Percentiles rank a stretch among this genome's conserved stretches.
Evolutionary conservation across 2,329 filamentous ascomycete species (phyloP).

Genomic region (Aspergillus tanneri): DNA sequence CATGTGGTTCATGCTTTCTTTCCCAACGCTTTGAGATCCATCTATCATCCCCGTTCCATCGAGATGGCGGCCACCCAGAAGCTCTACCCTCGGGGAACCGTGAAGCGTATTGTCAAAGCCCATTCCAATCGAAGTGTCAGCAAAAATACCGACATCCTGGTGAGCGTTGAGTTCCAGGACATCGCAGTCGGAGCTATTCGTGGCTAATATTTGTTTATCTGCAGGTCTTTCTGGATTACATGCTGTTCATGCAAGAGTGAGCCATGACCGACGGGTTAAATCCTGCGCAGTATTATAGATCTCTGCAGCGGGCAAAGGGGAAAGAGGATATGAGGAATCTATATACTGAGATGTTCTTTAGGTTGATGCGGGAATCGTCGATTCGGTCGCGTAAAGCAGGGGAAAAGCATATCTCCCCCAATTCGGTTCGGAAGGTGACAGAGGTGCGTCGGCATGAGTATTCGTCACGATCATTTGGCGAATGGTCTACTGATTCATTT

Average conservation of each 20-base stretch:
- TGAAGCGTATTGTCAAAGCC: slow-evolving; percentile 88
- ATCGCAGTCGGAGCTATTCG: background rate
- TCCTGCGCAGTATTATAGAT: too few relatives aligned
- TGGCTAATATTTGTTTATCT: slow-evolving; percentile 5
- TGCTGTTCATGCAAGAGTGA: slow-evolving; percentile 72
- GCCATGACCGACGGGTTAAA: slow-evolving; percentile 16
- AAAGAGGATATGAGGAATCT: too few relatives aligned
- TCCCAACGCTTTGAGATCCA: background rate
- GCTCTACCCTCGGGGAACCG: slow-evolving; percentile 76
- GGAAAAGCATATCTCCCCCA: slow-evolving; percentile 71
- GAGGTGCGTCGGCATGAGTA: slow-evolving; percentile 56
- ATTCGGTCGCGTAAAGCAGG: slow-evolving; percentile 73
- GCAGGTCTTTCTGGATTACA: slow-evolving; percentile 81
- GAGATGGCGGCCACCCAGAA: slow-evolving; percentile 67
- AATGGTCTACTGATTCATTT: slow-evolving; percentile 10
- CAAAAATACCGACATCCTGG: slow-evolving; percentile 83
- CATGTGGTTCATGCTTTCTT: too few relatives aligned
- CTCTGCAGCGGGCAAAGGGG: too few relatives aligned
- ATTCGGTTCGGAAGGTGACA: slow-evolving; percentile 74
- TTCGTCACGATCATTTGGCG: background rate
- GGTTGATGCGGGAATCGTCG: slow-evolving; percentile 74
- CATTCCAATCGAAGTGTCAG: slow-evolving; percentile 77
- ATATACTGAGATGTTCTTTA: too few relatives aligned
- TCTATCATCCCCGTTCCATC: background rate
- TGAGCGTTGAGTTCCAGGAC: slow-evolving; percentile 42